A percentile compares a stretch with the other conserved stretches of the same genome.
phyloP scores from a whole-genome alignment of 805 yeast species.

The Saccharomycopsis capsularis region DNA sequence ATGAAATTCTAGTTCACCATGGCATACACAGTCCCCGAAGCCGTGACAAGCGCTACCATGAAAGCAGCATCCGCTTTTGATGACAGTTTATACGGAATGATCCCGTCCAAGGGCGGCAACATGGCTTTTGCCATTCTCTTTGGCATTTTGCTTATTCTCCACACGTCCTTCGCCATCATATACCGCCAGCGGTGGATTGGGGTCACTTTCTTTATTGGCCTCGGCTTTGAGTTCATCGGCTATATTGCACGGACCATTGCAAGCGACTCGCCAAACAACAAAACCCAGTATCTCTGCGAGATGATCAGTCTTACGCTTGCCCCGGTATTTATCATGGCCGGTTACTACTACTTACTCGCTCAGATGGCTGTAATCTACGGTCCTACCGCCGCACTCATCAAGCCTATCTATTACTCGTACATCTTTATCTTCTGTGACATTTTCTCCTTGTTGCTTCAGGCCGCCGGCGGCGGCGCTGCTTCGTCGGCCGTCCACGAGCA shows the following conservation, averaged over 20 bases:
- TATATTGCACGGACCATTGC: slow-evolving; percentile 54
- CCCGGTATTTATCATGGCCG: slow-evolving; percentile 81
- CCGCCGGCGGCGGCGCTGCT: slow-evolving; percentile 65
- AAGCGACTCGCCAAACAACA: slow-evolving; percentile 29
- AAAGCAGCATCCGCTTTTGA: no score
- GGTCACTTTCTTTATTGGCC: slow-evolving; percentile 47
- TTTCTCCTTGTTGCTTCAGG: slow-evolving; percentile 59
- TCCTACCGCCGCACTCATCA: slow-evolving; percentile 38
- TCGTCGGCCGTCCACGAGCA: not conserved
- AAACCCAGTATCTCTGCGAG: slow-evolving; percentile 50
- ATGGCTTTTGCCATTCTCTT: slow-evolving; percentile 47
- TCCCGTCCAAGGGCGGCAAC: slow-evolving; percentile 53
- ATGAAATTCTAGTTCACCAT: no score
- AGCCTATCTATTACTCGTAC: slow-evolving; percentile 41
- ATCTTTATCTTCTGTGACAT: slow-evolving; percentile 64
- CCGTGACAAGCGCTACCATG: no score
- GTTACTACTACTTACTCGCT: slow-evolving; percentile 64
- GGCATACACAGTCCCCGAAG: no score
- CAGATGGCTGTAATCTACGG: slow-evolving; percentile 61
- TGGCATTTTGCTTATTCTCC: slow-evolving; percentile 38
- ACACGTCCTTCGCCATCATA: slow-evolving; percentile 37
- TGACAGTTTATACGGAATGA: not conserved
- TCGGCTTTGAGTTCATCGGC: slow-evolving; percentile 59
- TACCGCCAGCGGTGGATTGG: slow-evolving; percentile 62
- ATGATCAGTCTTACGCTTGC: slow-evolving; percentile 63